Evolutionary conservation across 768 basidiomycete species (phyloP), one percentile per base, ranked within the genome.

Genomic region (Pleurotus sapidus): DNA sequence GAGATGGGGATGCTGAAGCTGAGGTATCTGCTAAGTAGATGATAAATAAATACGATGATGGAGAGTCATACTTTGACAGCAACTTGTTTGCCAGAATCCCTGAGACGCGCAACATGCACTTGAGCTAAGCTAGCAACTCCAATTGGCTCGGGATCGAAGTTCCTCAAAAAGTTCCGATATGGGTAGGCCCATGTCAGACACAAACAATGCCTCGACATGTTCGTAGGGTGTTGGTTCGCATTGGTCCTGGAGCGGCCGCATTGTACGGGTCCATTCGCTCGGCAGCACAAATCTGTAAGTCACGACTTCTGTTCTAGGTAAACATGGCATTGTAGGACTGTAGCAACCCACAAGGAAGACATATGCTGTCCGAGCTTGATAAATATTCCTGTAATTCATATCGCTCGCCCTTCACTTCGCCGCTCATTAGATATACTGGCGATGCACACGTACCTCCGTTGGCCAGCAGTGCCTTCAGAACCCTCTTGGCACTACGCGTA

Each of bases 111-210:
- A 17, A 89, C 82, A 70, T 98, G 97, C 14, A 98, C 97, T 71
- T 99, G 97, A 4, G 97, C 97, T 38, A 98, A 73, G 64, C 93
- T 96, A 11, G 97, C 97, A 14, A 98, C 94, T 2, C 97, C 97
- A 46, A 98, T 91, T 5, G 97, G 97, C 15, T 78, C 74, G 4
- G 86, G 85, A 62, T 97, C 86, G 66, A 98, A 96, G n/a, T 59
- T 93, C 84, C 11, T 84, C 83, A 65, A 98, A 98, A 30, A 94
- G 70, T 17, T 91, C 88, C 1, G 79, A 74, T 38, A 97, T 81
- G 0, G 84, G 76, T 39, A 72, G 68, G 5, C 90, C 93, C 70
- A 94, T 88, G 68, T 98, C 97, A 7, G 79, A 74, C 15, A 86
- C 63, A 69, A 98, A 89, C 64, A 98, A 81, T 1, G 71, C 73